These are phyloP conservation scores for Pyrenochaeta sp. DNA, from an alignment of 2,329 filamentous ascomycete species.

Conservation along the genomic window DNA sequence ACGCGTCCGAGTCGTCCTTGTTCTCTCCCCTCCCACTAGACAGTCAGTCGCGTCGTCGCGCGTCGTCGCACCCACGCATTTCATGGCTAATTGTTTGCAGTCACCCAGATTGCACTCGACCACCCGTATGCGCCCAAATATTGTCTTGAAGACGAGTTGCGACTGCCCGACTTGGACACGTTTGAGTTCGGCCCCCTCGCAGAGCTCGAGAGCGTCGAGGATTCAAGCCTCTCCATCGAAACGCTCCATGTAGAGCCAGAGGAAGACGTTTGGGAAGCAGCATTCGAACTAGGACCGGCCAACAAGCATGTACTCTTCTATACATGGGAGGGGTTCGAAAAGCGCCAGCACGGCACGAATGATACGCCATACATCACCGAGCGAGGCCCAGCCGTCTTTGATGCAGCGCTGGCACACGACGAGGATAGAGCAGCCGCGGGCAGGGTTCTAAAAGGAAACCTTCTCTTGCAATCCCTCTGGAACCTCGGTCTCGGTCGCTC, in stretches of 20 bases:
- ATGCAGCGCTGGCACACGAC: slow-evolving; percentile 62
- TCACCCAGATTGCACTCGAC: slow-evolving; percentile 45
- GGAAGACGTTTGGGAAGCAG: slow-evolving; percentile 51
- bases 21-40: slow-evolving; percentile 47
- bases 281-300: slow-evolving; percentile 39
- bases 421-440: slow-evolving; percentile 49
- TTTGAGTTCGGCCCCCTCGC: slow-evolving; percentile 51
- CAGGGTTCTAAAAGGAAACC: slow-evolving; percentile 47
- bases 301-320: slow-evolving; percentile 54
- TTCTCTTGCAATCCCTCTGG: slow-evolving; percentile 62
- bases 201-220: slow-evolving; percentile 42
- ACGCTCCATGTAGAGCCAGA: slow-evolving; percentile 35
- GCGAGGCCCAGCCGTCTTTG: slow-evolving; percentile 69
- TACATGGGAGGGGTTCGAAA: slow-evolving; percentile 74
- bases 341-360: slow-evolving; percentile 49
- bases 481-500: slow-evolving; percentile 73
- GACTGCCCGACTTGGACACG: slow-evolving; percentile 47
- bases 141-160: slow-evolving; percentile 43
- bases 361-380: slow-evolving; percentile 70
- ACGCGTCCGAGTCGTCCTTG: slow-evolving; percentile 33
- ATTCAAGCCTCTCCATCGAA: slow-evolving; percentile 36
- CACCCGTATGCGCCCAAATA: slow-evolving; percentile 51
- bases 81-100: slow-evolving; percentile 36
- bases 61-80: slow-evolving; percentile 32
- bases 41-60: slow-evolving; percentile 38